These are phyloP conservation scores for Picea glauca DNA, from an alignment of 75 land plant species.

Conservation along the genomic window DNA sequence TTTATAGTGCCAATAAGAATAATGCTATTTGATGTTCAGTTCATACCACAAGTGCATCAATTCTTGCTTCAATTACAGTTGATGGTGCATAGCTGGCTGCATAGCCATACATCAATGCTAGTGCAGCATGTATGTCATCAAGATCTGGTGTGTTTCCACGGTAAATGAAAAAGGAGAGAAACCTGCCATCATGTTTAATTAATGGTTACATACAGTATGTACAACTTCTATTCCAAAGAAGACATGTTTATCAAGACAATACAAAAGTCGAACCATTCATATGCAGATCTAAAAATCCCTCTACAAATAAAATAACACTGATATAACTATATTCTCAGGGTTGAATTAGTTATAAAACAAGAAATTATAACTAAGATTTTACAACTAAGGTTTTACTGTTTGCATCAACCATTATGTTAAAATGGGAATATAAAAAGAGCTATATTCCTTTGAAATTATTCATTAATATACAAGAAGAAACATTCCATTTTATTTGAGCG, in stretches of 20 bases:
- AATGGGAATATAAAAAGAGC: neutral
- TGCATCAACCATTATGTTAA: neutral
- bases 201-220: neutral
- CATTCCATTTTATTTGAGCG: neutral
- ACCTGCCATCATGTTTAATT: constrained; percentile 36
- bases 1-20: too few relatives aligned
- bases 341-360: neutral
- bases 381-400: neutral
- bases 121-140: constrained; percentile 97
- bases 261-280: neutral
- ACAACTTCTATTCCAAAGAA: neutral
- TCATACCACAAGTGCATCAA: constrained; percentile 95
- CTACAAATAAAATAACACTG: too few relatives aligned
- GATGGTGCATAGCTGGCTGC: constrained; percentile 98
- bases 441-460: too few relatives aligned
- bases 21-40: neutral
- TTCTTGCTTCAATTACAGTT: constrained; percentile 96
- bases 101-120: constrained; percentile 99
- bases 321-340: too few relatives aligned
- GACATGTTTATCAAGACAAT: neutral
- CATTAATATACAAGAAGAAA: too few relatives aligned
- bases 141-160: constrained; percentile 53
- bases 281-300: too few relatives aligned
- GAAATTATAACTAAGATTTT: neutral
- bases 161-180: constrained; percentile 63